Base-by-base conservation (phyloP, 805 yeast genomes). In the Myxozyma sirexii region DNA sequence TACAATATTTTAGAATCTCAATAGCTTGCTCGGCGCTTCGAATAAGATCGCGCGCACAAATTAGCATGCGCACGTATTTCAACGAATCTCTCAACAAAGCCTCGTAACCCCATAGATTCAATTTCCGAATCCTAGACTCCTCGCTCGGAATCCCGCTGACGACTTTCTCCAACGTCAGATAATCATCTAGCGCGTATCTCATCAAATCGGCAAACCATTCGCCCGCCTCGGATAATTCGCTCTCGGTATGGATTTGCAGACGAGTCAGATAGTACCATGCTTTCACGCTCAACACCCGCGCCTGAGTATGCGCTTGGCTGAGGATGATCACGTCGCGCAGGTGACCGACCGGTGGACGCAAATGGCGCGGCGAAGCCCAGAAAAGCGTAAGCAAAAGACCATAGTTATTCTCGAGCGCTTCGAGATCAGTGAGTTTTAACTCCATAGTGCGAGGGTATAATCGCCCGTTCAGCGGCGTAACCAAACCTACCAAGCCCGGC, bases 231-330 rank as follows among this genome's bases (percentile, higher is more conserved):
- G 37, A 21, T 1, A 63, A 33, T 10, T 54, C 47, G 23, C 26
- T 24, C n/a, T 48, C 38, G 24, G 24, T 56, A 37, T 33, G 19
- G 8, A 57, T 42, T 19, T 54, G 59, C 19, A 67, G 54, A n/a
- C 64, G 51, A 13, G 60, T 45, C 17, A 65, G 42, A 46, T 58
- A 57, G 26, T 50, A 60, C 70, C 70, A 68, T 8, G 70, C 62
- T 42, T 68, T 68, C n/a, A 67, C 62, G 42, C 70, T 67, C 35
- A 68, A 42, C 21, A 67, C 54, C 7, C 70, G 62, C 2, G 70
- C 70, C 24, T 64, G 63, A 7, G 60, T 46, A 62, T 68, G 70
- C 0, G 70, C 51, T 23, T 63, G 50, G 17, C 56, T 54, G 15
- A 68, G 49, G 24, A 65, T 56, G 33, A 68, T 67, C 33, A 66